Evolutionary conservation across 495 filamentous ascomycete genomes (phyloP).

Genomic region (Astrocystis sublimbata): DNA sequence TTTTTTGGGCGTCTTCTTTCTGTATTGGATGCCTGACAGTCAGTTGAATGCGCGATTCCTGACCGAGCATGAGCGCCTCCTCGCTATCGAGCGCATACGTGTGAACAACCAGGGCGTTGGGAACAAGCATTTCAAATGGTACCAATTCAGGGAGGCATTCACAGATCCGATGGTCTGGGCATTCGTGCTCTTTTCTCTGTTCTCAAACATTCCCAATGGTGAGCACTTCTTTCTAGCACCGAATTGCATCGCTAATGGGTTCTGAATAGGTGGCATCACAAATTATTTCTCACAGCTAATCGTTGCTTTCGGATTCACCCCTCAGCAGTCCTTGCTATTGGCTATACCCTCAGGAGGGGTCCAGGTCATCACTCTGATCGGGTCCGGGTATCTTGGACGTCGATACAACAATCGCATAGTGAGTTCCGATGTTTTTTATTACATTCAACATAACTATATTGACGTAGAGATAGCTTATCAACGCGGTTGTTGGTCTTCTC

Average conservation of each 20-base stretch:
- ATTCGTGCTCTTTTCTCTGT: conserved; percentile 62
- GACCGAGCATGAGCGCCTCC: conserved; percentile 57
- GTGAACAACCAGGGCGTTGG: conserved; percentile 68
- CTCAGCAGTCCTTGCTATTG: conserved; percentile 63
- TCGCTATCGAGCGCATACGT: conserved; percentile 62
- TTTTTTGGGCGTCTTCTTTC: conserved; percentile 57
- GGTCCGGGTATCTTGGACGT: conserved; percentile 62
- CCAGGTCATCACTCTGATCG: conserved; percentile 62
- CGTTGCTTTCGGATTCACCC: conserved; percentile 58
- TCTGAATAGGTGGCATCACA: conserved; percentile 54
- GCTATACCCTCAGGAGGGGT: conserved; percentile 67
- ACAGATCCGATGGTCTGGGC: conserved; percentile 52
- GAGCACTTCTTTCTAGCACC: not conserved
- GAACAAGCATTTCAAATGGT: conserved; percentile 67
- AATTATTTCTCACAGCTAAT: conserved; percentile 75
- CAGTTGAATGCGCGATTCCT: conserved; percentile 70
- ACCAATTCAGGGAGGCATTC: conserved; percentile 60
- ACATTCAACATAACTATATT: not conserved
- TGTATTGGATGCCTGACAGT: conserved; percentile 67
- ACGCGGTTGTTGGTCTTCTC: conserved; percentile 9
- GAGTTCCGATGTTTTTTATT: not conserved
- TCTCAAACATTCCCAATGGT: conserved; percentile 65
- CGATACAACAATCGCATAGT: conserved; percentile 56
- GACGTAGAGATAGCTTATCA: conserved; percentile 4
- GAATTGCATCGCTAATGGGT: not conserved